Conservation (phyloP, 257 asterid species). For the Scutellaria minor region DNA sequence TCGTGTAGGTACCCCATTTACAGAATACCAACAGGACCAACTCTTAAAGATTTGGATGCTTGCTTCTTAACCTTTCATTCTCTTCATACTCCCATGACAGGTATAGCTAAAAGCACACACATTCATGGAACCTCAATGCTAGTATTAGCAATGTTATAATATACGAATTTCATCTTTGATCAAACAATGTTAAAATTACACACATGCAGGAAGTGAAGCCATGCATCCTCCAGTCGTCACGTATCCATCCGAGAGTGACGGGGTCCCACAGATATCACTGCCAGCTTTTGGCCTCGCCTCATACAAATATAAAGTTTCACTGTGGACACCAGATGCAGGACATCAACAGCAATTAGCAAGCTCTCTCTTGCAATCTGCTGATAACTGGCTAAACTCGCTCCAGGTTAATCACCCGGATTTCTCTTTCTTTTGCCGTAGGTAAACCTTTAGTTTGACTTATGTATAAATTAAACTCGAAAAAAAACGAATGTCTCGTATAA, state of each 20-base stretch:
- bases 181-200: background rate
- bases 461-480: background rate
- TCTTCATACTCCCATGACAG: slow-evolving; percentile 79
- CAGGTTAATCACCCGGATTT: slow-evolving; percentile 92
- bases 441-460: slow-evolving; percentile 27
- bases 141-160: background rate
- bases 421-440: slow-evolving; percentile 78
- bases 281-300: slow-evolving; percentile 91
- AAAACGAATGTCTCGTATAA: background rate
- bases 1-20: slow-evolving; percentile 89
- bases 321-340: slow-evolving; percentile 76
- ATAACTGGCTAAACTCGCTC: slow-evolving; percentile 58
- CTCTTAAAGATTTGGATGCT: slow-evolving; percentile 89
- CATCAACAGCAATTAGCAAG: slow-evolving; percentile 54
- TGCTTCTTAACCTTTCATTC: slow-evolving; percentile 92
- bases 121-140: background rate
- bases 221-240: slow-evolving; percentile 48
- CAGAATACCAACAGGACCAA: slow-evolving; percentile 91
- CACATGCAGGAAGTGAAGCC: slow-evolving; percentile 55
- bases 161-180: background rate
- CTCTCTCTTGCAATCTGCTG: slow-evolving; percentile 74
- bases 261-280: slow-evolving; percentile 61
- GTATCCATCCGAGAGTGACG: slow-evolving; percentile 57
- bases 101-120: slow-evolving; percentile 38
- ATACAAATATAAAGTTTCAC: slow-evolving; percentile 69